Evolutionary conservation across 2,329 filamentous ascomycete genomes (phyloP).

Genomic region (Trichoderma asperellum): DNA sequence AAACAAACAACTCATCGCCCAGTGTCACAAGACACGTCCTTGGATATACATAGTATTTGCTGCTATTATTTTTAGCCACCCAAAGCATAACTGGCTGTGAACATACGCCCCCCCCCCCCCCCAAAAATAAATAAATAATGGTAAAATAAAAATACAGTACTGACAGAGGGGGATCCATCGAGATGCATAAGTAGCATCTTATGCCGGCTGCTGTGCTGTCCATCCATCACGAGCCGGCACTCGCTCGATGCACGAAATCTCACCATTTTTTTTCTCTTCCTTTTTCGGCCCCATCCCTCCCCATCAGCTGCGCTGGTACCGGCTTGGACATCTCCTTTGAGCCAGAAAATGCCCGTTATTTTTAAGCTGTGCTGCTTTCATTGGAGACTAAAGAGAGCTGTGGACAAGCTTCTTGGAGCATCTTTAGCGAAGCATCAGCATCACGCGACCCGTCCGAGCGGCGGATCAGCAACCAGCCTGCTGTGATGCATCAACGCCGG

Average conservation of each 20-base stretch:
- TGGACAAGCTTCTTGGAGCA: background rate
- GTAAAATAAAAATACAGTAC: background rate
- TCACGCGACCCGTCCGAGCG: background rate
- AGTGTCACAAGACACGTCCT: slow-evolving; percentile 12
- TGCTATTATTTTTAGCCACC: background rate
- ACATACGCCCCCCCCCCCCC: no score
- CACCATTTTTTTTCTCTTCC: background rate
- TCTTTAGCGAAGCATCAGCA: slow-evolving; percentile 1
- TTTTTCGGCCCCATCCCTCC: no score
- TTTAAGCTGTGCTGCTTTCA: background rate
- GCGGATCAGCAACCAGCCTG: background rate
- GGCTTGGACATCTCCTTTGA: background rate
- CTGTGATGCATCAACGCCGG: background rate
- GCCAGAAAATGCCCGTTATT: background rate
- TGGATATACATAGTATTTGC: background rate
- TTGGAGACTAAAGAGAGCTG: background rate
- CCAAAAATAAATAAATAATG: background rate
- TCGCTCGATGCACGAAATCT: slow-evolving; percentile 24
- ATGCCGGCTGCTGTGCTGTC: background rate
- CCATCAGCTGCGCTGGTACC: slow-evolving; percentile 9
- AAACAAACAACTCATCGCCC: background rate
- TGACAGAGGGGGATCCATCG: slow-evolving; percentile 6
- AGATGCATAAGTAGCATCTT: slow-evolving; percentile 8
- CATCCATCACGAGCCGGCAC: slow-evolving; percentile 20
- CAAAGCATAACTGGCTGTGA: background rate